Percentiles rank a stretch among this genome's conserved stretches.
Conservation (phyloP, 352 stramenopile species). For the Globisporangium spinosum region DNA sequence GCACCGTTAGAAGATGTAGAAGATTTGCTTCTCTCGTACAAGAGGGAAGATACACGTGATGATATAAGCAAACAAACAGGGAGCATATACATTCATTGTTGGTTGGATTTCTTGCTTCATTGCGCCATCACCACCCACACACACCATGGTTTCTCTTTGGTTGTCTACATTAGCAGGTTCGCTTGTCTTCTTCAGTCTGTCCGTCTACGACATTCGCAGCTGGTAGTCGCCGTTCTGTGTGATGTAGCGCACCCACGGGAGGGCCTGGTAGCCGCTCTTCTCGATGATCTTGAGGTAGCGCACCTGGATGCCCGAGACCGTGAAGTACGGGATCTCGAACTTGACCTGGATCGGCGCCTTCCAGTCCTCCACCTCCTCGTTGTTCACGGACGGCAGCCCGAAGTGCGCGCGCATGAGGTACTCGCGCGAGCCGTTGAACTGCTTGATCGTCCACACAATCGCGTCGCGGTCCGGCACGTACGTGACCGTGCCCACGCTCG, state of each 20-base stretch:
- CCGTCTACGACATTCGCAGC: constrained; percentile 95
- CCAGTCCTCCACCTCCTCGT: constrained; percentile 82
- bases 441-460: constrained; percentile 99
- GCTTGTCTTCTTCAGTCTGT: background rate
- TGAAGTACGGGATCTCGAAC: constrained; percentile 97
- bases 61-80: constrained; percentile 3
- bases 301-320: constrained; percentile 97
- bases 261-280: constrained; percentile 98
- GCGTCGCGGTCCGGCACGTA: constrained; percentile 98
- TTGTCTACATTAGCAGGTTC: constrained; percentile 6
- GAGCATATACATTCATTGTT: constrained; percentile 15
- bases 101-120: constrained; percentile 3
- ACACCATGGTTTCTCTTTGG: background rate
- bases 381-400: constrained; percentile 95
- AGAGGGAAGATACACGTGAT: background rate
- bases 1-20: constrained; percentile 46
- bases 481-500: constrained; percentile 95
- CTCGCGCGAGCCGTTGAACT: constrained; percentile 97
- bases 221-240: constrained; percentile 99
- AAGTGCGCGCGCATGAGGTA: constrained; percentile 99
- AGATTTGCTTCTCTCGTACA: background rate
- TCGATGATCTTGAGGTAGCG: constrained; percentile 99
- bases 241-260: constrained; percentile 99
- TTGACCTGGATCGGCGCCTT: constrained; percentile 93
- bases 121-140: background rate